phyloP scores from a whole-genome alignment of 169 alveolate genomes.

The Plasmodium falciparum region DNA sequence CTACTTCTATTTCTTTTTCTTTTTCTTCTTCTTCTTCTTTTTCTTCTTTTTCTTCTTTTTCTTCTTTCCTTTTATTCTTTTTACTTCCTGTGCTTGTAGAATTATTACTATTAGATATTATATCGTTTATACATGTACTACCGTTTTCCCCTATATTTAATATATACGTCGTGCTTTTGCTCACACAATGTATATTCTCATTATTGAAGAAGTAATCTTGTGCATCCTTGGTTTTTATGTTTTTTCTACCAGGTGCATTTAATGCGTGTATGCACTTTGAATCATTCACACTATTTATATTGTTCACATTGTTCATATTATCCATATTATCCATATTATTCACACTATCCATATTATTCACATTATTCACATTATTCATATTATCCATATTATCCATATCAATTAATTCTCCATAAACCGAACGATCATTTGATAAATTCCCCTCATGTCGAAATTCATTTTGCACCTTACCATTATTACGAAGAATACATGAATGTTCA shows the following conservation, averaged over 20 bases:
- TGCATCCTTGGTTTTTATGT: not conserved
- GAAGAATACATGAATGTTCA: not conserved
- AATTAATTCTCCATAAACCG: not conserved
- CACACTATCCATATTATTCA: too few relatives aligned
- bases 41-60: not conserved
- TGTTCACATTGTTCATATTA: too few relatives aligned
- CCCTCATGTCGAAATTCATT: not conserved
- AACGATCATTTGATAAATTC: not conserved
- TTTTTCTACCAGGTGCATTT: too few relatives aligned
- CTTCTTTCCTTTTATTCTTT: not conserved
- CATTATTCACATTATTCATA: too few relatives aligned
- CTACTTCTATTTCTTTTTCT: too few relatives aligned
- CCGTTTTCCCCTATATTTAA: not conserved
- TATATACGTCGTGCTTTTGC: not conserved
- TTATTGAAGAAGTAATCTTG: not conserved
- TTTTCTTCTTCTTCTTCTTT: not conserved
- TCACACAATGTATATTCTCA: not conserved
- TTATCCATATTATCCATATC: too few relatives aligned
- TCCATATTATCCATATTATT: too few relatives aligned
- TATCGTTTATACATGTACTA: conserved; percentile 5
- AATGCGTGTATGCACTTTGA: too few relatives aligned
- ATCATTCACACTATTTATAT: too few relatives aligned
- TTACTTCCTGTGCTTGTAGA: not conserved
- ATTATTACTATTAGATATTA: not conserved
- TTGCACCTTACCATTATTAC: not conserved